Percentiles rank a stretch among this genome's conserved stretches.
These are phyloP conservation scores for Funneliformis geosporum DNA, from an alignment of 192 early-diverging fungal species.

Conservation along the genomic window DNA sequence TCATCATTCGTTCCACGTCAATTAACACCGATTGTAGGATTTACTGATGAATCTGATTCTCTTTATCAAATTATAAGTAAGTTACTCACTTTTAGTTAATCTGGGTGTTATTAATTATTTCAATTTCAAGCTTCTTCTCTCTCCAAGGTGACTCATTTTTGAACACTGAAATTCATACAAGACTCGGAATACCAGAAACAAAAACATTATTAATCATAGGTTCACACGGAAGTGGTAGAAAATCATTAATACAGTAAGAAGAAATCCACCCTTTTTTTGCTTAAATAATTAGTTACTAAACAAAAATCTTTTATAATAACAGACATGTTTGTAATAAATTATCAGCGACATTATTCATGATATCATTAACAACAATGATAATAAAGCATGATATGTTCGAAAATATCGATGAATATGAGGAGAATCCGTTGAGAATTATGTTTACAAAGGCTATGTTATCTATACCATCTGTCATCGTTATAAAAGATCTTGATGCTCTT, in stretches of 20 bases:
- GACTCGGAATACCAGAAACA: conserved; percentile 45
- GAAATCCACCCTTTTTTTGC: neutral
- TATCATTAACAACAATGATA: conserved; percentile 35
- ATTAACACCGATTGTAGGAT: neutral
- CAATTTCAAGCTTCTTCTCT: neutral
- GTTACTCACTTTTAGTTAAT: too few species aligned
- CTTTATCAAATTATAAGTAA: neutral
- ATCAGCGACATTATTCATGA: conserved; percentile 30
- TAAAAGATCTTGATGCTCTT: conserved; percentile 56
- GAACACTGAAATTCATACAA: conserved; percentile 27
- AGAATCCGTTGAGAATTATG: conserved; percentile 25
- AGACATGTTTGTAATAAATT: conserved; percentile 21
- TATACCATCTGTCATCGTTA: conserved; percentile 50
- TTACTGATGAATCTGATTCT: neutral
- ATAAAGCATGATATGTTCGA: conserved; percentile 37
- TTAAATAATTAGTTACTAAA: neutral
- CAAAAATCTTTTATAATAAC: neutral
- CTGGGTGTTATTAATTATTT: too few species aligned
- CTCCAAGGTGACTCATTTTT: conserved; percentile 19
- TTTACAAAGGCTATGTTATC: conserved; percentile 47
- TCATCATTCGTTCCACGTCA: neutral
- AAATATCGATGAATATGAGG: conserved; percentile 17
- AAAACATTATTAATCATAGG: conserved; percentile 49
- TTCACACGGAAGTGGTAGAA: conserved; percentile 51
- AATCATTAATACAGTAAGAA: conserved; percentile 43